These are phyloP conservation scores for Yamadazyma triangularis DNA, from an alignment of 1,139 yeast genomes.

Conservation along the genomic window DNA sequence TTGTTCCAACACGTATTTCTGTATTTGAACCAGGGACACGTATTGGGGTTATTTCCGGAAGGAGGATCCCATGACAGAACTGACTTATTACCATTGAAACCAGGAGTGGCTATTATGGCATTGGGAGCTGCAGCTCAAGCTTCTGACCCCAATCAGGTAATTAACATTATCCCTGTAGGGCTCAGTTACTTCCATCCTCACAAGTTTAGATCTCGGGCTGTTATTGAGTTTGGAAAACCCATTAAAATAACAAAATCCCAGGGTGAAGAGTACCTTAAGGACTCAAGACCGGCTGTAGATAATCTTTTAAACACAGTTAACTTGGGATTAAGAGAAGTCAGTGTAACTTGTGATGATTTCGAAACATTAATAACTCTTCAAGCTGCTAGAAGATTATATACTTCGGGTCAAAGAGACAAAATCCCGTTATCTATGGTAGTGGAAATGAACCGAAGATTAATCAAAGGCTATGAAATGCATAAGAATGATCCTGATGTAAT, in stretches of 20 bases:
- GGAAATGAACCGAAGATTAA: constrained; percentile 42
- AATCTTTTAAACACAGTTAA: constrained; percentile 68
- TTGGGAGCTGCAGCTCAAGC: constrained; percentile 66
- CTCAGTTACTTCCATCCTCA: constrained; percentile 97
- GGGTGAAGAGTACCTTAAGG: constrained; percentile 58
- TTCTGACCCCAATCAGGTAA: constrained; percentile 69
- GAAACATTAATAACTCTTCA: constrained; percentile 91
- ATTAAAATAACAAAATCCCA: constrained; percentile 62
- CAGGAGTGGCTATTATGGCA: constrained; percentile 98
- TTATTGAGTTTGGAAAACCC: constrained; percentile 90
- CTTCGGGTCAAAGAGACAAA: constrained; percentile 26
- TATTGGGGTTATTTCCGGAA: constrained; percentile 70
- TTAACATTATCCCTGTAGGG: constrained; percentile 91
- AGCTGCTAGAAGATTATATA: constrained; percentile 59
- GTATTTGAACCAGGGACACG: constrained; percentile 52
- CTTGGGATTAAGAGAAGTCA: constrained; percentile 77
- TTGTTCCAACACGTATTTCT: constrained; percentile 63
- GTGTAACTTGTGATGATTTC: constrained; percentile 88
- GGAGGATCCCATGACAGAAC: constrained; percentile 92
- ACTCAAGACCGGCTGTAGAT: constrained; percentile 65
- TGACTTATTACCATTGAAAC: constrained; percentile 83
- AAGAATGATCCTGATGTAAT: constrained; percentile 32
- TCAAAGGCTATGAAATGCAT: constrained; percentile 36
- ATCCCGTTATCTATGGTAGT: constrained; percentile 43
- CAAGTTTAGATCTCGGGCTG: constrained; percentile 91